Percentiles rank a stretch among this genome's conserved stretches.
phyloP scores from a whole-genome alignment of 441 rosid genomes.

The Pelargonium myrrhifolium region DNA sequence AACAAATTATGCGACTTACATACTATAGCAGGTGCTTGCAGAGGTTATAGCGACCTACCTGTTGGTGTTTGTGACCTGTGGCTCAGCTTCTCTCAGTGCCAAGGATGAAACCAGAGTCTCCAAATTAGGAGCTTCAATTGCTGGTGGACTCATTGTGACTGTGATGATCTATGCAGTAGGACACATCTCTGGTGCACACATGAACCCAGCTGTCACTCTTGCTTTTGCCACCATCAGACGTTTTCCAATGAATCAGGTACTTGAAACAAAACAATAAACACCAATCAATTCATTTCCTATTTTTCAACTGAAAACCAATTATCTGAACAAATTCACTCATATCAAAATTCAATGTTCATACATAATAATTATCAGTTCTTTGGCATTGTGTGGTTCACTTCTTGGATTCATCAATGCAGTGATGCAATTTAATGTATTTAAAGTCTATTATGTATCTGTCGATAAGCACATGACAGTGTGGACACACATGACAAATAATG shows the following conservation, averaged over 20 bases:
- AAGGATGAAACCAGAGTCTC: slow-evolving; percentile 33
- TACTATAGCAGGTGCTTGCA: slow-evolving; percentile 36
- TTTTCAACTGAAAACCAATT: background rate
- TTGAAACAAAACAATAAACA: background rate
- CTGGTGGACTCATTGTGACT: slow-evolving; percentile 52
- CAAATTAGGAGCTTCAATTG: slow-evolving; percentile 43
- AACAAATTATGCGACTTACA: background rate
- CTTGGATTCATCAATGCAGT: background rate
- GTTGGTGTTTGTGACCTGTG: slow-evolving; percentile 55
- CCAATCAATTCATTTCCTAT: background rate
- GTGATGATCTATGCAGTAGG: slow-evolving; percentile 67
- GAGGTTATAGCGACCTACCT: slow-evolving; percentile 50
- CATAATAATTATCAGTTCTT: too few relatives aligned
- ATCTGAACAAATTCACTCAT: background rate
- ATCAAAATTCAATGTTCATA: too few relatives aligned
- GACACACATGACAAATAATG: background rate
- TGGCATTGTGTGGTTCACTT: background rate
- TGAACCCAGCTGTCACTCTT: slow-evolving; percentile 63
- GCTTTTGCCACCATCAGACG: slow-evolving; percentile 40
- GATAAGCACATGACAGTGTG: slow-evolving; percentile 10
- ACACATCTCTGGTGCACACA: slow-evolving; percentile 64
- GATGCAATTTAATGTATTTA: background rate
- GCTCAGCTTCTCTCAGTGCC: slow-evolving; percentile 36
- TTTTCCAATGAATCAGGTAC: slow-evolving; percentile 49
- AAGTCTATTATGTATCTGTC: background rate